A percentile compares a stretch with the other conserved stretches of the same genome.
These are phyloP conservation scores for Taphrina betulina DNA, from an alignment of 1,139 yeast species.

Conservation along the genomic window DNA sequence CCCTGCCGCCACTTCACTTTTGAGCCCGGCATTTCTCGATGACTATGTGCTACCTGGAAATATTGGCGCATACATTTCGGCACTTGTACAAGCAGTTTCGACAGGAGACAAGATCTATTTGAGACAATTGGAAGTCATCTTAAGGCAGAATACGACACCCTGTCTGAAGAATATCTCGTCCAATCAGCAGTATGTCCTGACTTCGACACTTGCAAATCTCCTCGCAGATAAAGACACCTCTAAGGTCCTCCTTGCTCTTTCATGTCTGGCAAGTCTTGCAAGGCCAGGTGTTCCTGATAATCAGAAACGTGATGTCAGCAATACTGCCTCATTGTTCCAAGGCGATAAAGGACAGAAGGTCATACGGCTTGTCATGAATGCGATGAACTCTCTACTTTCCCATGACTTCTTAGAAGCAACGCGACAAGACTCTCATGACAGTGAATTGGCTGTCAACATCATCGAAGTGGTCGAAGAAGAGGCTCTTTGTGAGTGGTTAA, in stretches of 20 bases:
- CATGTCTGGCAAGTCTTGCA: constrained; percentile 17
- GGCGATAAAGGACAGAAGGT: constrained; percentile 27
- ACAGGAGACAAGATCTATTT: not conserved
- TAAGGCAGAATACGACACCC: constrained; percentile 1
- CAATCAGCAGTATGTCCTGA: constrained; percentile 8
- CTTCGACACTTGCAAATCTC: constrained; percentile 6
- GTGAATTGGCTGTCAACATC: not conserved
- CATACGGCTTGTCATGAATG: constrained; percentile 14
- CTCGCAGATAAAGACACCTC: not conserved
- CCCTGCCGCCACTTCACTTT: not conserved
- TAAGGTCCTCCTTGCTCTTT: constrained; percentile 6
- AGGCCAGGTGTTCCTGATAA: too few relatives aligned
- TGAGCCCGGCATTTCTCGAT: not conserved
- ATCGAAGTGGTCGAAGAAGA: not conserved
- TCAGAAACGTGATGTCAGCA: not conserved
- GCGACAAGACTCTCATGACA: not conserved
- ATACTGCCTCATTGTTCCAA: constrained; percentile 2
- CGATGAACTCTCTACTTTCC: constrained; percentile 3
- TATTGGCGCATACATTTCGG: not conserved
- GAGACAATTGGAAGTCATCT: not conserved
- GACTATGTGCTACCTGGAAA: not conserved
- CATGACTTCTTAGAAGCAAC: not conserved
- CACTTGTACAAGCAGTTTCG: constrained; percentile 3
- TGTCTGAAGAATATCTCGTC: not conserved
- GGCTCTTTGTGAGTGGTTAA: constrained; percentile 4